Evolutionary conservation across 2,329 filamentous ascomycete genomes (phyloP).

Genomic region (Aspergillus sergii): DNA sequence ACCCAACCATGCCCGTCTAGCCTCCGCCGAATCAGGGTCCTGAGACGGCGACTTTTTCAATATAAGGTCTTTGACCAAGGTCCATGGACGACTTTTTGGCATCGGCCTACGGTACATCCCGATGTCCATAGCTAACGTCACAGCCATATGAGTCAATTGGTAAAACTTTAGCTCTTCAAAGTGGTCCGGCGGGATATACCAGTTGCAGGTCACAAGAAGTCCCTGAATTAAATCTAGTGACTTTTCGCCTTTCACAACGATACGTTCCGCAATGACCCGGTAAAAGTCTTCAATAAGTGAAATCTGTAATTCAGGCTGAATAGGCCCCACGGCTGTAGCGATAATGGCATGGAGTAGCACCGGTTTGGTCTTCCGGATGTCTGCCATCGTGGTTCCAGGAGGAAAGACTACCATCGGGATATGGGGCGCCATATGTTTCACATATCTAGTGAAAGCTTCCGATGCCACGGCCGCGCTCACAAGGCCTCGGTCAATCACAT

Average conservation of each 20-base stretch:
- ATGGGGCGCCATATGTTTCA: slow-evolving; percentile 55
- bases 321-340: slow-evolving; percentile 55
- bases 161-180: slow-evolving; percentile 90
- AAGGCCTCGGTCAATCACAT: slow-evolving; percentile 54
- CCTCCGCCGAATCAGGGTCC: slow-evolving; percentile 59
- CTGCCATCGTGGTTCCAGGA: slow-evolving; percentile 54
- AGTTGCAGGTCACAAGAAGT: slow-evolving; percentile 73
- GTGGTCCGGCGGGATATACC: slow-evolving; percentile 82
- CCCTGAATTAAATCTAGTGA: slow-evolving; percentile 81
- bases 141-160: slow-evolving; percentile 78
- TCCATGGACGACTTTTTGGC: slow-evolving; percentile 34
- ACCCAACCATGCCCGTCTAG: slow-evolving; percentile 60
- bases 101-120: slow-evolving; percentile 66
- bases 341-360: slow-evolving; percentile 62
- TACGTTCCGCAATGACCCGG: slow-evolving; percentile 71
- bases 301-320: slow-evolving; percentile 60
- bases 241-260: slow-evolving; percentile 77
- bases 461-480: slow-evolving; percentile 55
- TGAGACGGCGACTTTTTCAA: slow-evolving; percentile 39
- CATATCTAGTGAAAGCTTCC: slow-evolving; percentile 61
- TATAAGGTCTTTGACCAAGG: slow-evolving; percentile 42
- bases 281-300: slow-evolving; percentile 70
- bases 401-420: slow-evolving; percentile 63
- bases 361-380: slow-evolving; percentile 61
- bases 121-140: slow-evolving; percentile 80